A percentile compares a stretch with the other conserved stretches of the same genome.
Evolutionary conservation across 768 basidiomycete species (phyloP).

Genomic region (Termitomyces sp.): DNA sequence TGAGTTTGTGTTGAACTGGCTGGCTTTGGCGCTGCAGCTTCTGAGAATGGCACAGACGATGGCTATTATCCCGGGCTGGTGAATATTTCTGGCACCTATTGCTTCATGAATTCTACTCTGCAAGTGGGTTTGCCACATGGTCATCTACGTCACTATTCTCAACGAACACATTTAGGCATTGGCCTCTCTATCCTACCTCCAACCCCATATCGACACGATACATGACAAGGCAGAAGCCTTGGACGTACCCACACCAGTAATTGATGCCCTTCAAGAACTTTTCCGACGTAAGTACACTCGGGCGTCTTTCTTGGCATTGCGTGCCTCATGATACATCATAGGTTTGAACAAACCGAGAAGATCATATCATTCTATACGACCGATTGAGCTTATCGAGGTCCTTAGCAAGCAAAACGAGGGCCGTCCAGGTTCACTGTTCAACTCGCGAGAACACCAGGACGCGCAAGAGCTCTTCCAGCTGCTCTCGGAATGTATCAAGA

Average conservation of each 20-base stretch:
- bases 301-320: constrained; percentile 1
- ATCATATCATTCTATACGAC: constrained; percentile 63
- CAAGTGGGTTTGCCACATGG: constrained; percentile 51
- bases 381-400: constrained; percentile 67
- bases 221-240: constrained; percentile 74
- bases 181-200: constrained; percentile 81
- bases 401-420: constrained; percentile 55
- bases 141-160: constrained; percentile 9
- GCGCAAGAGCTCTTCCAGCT: constrained; percentile 98
- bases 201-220: constrained; percentile 75
- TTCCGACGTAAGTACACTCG: constrained; percentile 52
- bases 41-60: constrained; percentile 27
- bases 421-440: constrained; percentile 64
- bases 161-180: constrained; percentile 57
- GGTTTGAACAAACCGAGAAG: constrained; percentile 65
- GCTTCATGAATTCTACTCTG: constrained; percentile 96
- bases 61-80: constrained; percentile 86
- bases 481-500: constrained; percentile 85
- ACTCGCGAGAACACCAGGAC: constrained; percentile 94
- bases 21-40: background rate
- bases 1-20: background rate
- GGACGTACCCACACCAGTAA: constrained; percentile 84
- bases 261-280: constrained; percentile 75
- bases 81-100: constrained; percentile 94
- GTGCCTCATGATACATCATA: constrained; percentile 25